Base-by-base conservation (phyloP, 768 basidiomycete genomes). In the Strobilomyces confusus region DNA sequence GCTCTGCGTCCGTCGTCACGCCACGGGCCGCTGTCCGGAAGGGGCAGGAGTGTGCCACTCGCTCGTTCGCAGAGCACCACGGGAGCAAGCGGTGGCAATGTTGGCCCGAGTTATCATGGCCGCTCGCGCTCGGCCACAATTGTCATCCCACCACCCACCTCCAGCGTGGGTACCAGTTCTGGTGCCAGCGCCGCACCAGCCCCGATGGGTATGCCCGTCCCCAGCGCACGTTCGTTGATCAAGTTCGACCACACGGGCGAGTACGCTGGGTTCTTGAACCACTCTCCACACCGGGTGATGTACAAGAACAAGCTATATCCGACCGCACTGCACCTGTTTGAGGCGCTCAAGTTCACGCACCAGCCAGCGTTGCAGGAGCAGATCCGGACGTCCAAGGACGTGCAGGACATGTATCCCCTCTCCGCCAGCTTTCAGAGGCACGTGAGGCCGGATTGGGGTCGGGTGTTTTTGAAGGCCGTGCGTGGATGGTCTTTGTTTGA, bases 271-370 rank as follows among this genome's bases (percentile, higher is more conserved):
- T 84, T 90, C 66, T 69, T 87, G 65, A 87, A 82, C 60, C 80
- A 83, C 58, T 89, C 89, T 1, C 78, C 74, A 1, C 81, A 89
- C 59, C 75, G 74, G 5, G 77, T 92, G 22, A 50, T 82, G 49
- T 84, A 82, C 65, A 65, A 74, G 34, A 74, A 80, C 30, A 72
- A 72, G 49, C 67, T 69, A 38, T 92, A 84, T 59, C 86, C 86
- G 2, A 86, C 82, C 2, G 89, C 85, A 9, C 67, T 83, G 60
- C 89, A 92, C 59, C 75, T 92, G n/a, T 77, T 82, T 49, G 87
- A 92, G 68, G 87, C 88, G 9, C 72, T 87, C 62, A 87, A 87
- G 65, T 92, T 82, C 65, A 62, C 81, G 33, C 66, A 73, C 19
- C 72, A 73, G 3, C 80, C 79, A 0, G 77, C 79, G 0, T 59